Evolutionary conservation across 1,139 yeast genomes (phyloP).

Genomic region (Geotrichum macrosporum): DNA sequence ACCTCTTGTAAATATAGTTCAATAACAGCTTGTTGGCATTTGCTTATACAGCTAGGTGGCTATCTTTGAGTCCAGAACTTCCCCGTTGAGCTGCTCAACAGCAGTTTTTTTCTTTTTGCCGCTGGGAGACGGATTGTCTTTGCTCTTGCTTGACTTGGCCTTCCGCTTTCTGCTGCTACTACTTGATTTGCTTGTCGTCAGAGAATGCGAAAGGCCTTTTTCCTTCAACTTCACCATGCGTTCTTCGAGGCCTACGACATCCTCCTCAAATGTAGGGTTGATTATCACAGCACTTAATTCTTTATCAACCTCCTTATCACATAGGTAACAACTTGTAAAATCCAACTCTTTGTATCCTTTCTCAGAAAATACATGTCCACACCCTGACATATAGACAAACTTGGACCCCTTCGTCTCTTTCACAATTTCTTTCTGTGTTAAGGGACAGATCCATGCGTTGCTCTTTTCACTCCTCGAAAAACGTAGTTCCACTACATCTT

Average conservation of each 20-base stretch:
- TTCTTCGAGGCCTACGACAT: constrained; percentile 32
- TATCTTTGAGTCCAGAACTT: too few species aligned
- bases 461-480: constrained; percentile 30
- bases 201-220: constrained; percentile 47
- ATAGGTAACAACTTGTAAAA: constrained; percentile 41
- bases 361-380: constrained; percentile 52
- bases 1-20: not conserved
- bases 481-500: constrained; percentile 49
- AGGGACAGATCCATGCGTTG: constrained; percentile 50
- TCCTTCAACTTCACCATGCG: constrained; percentile 40
- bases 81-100: not conserved
- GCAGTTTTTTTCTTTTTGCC: constrained; percentile 6
- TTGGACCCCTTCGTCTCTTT: constrained; percentile 37
- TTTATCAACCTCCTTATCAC: constrained; percentile 36
- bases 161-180: constrained; percentile 33
- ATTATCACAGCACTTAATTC: constrained; percentile 39
- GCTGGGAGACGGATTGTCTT: not conserved
- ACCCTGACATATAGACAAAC: constrained; percentile 48
- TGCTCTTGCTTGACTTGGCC: constrained; percentile 4
- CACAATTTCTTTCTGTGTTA: constrained; percentile 42
- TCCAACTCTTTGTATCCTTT: constrained; percentile 32
- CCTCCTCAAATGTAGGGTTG: constrained; percentile 38
- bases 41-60: too few species aligned
- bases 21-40: not conserved
- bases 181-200: too few species aligned